These are phyloP conservation scores for Leccinum obscurum DNA, from an alignment of 768 basidiomycete species.

Conservation along the genomic window DNA sequence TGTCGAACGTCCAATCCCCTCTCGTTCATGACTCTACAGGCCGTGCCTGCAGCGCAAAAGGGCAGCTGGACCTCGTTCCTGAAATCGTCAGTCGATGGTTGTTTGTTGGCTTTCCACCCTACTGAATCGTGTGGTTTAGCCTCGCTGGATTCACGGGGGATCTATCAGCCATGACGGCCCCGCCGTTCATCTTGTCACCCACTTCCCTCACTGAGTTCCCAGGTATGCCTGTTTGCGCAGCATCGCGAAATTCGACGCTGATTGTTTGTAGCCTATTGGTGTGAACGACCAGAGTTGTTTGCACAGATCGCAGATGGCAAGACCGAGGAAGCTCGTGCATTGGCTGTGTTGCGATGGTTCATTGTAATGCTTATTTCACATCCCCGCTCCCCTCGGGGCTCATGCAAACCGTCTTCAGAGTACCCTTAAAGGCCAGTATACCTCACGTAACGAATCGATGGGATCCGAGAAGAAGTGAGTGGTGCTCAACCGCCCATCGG, in stretches of 20 bases:
- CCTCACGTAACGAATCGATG: slow-evolving; percentile 91
- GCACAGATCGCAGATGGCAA: slow-evolving; percentile 79
- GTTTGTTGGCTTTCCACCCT: not conserved
- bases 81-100: slow-evolving; percentile 67
- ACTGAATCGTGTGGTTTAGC: slow-evolving; percentile 37
- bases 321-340: slow-evolving; percentile 69
- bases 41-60: slow-evolving; percentile 81
- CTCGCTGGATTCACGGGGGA: slow-evolving; percentile 89
- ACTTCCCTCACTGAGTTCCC: slow-evolving; percentile 92
- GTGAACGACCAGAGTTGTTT: slow-evolving; percentile 90
- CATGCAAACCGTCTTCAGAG: slow-evolving; percentile 44
- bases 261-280: slow-evolving; percentile 80
- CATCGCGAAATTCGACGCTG: not conserved
- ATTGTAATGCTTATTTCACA: slow-evolving; percentile 49
- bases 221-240: slow-evolving; percentile 44
- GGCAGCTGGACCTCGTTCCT: slow-evolving; percentile 88
- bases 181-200: slow-evolving; percentile 90
- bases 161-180: slow-evolving; percentile 79
- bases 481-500: not conserved
- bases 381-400: not conserved
- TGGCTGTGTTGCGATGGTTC: slow-evolving; percentile 93
- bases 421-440: slow-evolving; percentile 95
- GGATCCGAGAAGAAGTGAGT: slow-evolving; percentile 96
- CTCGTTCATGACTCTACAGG: slow-evolving; percentile 38
- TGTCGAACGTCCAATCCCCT: slow-evolving; percentile 29